Conservation (phyloP, 2,329 filamentous ascomycete species). For the Thielaviopsis populi region DNA sequence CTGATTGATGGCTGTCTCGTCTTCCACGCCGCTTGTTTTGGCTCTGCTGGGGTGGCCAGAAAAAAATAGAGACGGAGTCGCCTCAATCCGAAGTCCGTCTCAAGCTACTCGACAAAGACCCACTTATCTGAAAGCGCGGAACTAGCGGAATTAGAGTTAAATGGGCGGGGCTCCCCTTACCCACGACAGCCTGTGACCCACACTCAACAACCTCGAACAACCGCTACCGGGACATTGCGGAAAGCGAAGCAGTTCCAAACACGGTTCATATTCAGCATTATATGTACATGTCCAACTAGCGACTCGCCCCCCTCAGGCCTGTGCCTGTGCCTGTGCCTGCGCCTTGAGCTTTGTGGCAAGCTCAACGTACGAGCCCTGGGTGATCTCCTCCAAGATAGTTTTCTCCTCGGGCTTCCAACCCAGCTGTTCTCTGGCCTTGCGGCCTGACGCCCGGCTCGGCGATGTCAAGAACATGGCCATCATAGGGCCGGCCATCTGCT, state of each 20-base stretch:
- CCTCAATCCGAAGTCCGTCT: not conserved
- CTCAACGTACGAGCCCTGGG: conserved; percentile 21
- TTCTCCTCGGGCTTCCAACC: conserved; percentile 26
- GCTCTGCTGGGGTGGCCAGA: not conserved
- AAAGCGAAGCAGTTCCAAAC: too few relatives aligned
- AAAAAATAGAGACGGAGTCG: not conserved
- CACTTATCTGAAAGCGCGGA: not conserved
- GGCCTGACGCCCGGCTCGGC: conserved; percentile 24
- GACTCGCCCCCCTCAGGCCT: not conserved
- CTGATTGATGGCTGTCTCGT: not conserved
- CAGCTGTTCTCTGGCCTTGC: conserved; percentile 26
- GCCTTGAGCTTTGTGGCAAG: conserved; percentile 17
- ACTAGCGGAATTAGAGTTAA: not conserved
- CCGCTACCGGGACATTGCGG: too few relatives aligned
- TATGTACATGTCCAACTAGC: not conserved
- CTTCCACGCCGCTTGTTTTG: not conserved
- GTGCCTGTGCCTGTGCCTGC: conserved; percentile 12
- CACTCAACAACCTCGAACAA: too few relatives aligned
- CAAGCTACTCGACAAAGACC: not conserved
- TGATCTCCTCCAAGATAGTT: conserved; percentile 25
- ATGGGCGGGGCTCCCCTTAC: not conserved
- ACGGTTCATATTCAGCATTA: too few relatives aligned
- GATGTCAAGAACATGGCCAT: conserved; percentile 24
- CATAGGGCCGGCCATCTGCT: conserved; percentile 24
- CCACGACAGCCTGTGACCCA: too few relatives aligned